Conservation (phyloP, 352 stramenopile genomes). For the Globisporangium recalcitrans region DNA sequence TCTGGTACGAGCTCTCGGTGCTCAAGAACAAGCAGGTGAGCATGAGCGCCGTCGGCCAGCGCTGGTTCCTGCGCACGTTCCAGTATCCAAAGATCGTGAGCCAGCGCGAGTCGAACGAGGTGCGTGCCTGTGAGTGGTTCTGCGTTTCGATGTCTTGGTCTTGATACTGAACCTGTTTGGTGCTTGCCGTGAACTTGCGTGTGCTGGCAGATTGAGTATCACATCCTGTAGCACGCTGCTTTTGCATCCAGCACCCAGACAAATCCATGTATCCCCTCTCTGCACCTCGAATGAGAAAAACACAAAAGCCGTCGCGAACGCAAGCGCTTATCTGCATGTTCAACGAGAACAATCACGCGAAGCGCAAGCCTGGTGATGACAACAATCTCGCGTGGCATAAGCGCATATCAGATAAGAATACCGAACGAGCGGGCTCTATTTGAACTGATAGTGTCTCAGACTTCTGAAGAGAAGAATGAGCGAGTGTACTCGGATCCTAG, state of each 20-base stretch:
- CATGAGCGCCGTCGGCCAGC: constrained; percentile 46
- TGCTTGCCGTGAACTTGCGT: neutral
- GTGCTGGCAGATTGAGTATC: constrained; percentile 50
- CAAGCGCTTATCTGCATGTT: neutral
- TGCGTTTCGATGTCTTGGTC: neutral
- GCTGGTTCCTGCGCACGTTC: constrained; percentile 71
- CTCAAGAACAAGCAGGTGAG: constrained; percentile 62
- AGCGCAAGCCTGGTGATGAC: neutral
- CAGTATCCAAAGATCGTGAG: constrained; percentile 50
- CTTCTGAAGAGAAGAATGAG: no score
- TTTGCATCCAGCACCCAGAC: neutral
- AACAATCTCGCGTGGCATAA: no score
- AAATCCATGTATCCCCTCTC: no score
- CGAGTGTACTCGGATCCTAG: no score
- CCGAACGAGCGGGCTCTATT: no score
- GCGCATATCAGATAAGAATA: no score
- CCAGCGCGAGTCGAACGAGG: constrained; percentile 67
- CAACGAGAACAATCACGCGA: neutral
- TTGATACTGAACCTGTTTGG: neutral
- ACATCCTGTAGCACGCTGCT: constrained; percentile 33
- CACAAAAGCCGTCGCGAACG: neutral
- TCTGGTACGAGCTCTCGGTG: constrained; percentile 66
- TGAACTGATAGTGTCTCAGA: no score
- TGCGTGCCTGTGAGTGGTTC: constrained; percentile 13
- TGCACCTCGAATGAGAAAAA: neutral